These are phyloP conservation scores for Eremomyces bilateralis DNA, from an alignment of 495 filamentous ascomycete genomes.

Conservation along the genomic window DNA sequence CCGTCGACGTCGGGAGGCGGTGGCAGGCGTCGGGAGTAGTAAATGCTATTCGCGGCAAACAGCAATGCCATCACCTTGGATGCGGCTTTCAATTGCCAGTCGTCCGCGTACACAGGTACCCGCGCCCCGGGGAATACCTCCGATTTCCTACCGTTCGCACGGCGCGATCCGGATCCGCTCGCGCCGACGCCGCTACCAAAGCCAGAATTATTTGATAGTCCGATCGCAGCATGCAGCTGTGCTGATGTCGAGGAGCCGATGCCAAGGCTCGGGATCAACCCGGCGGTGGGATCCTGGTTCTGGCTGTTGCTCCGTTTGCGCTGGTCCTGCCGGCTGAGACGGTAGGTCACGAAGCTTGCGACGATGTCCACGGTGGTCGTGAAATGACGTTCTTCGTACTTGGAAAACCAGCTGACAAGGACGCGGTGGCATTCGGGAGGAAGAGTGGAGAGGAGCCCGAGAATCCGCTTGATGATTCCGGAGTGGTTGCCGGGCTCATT, in stretches of 20 bases:
- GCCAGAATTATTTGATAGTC: constrained; percentile 20
- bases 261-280: constrained; percentile 48
- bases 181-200: no score
- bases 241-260: constrained; percentile 40
- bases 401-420: constrained; percentile 68
- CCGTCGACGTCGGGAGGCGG: no score
- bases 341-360: constrained; percentile 62
- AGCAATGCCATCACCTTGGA: constrained; percentile 64
- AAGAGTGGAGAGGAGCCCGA: constrained; percentile 60
- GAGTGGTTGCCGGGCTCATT: constrained; percentile 6
- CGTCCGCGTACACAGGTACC: constrained; percentile 47
- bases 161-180: no score
- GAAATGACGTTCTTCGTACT: constrained; percentile 46
- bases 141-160: no score
- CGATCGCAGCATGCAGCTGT: constrained; percentile 64
- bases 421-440: constrained; percentile 58
- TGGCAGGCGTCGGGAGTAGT: constrained; percentile 14
- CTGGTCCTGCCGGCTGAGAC: constrained; percentile 50
- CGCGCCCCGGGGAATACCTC: no score
- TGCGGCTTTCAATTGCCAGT: constrained; percentile 79
- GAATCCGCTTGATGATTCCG: constrained; percentile 65
- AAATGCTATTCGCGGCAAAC: constrained; percentile 60
- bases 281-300: constrained; percentile 31
- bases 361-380: constrained; percentile 53
- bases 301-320: constrained; percentile 23